Conservation (phyloP, 257 asterid species). For the Knoxia roxburghii region DNA sequence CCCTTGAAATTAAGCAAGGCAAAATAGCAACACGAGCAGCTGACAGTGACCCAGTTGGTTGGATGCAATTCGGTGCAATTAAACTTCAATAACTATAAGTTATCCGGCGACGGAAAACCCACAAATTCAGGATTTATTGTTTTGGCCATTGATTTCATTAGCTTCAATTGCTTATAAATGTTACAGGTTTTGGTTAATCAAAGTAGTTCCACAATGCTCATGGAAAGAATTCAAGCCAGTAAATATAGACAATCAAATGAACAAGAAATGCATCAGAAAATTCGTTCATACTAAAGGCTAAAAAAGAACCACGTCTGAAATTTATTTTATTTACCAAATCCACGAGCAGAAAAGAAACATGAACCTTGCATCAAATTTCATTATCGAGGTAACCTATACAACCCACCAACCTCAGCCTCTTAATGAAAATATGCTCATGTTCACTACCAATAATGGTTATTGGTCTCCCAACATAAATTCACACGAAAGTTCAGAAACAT, state of each 20-base stretch:
- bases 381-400: not conserved
- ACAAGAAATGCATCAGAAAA: not conserved
- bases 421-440: not conserved
- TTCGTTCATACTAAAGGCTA: not conserved
- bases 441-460: not conserved
- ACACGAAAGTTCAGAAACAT: not conserved
- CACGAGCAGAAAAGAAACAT: not conserved
- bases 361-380: not conserved
- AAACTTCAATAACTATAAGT: not conserved
- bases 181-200: not conserved
- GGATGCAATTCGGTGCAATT: not conserved
- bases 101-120: not conserved
- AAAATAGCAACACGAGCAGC: too few relatives aligned
- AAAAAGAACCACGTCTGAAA: not conserved
- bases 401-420: not conserved
- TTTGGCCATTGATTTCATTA: not conserved
- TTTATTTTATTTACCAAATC: not conserved
- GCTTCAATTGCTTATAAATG: not conserved
- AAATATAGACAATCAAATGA: not conserved
- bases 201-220: not conserved
- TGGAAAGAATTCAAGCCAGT: not conserved
- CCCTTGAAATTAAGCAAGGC: too few relatives aligned
- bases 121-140: not conserved
- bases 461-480: not conserved
- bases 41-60: too few relatives aligned